phyloP scores from a whole-genome alignment of 495 filamentous ascomycete species.

The Penicilliopsis zonata region DNA sequence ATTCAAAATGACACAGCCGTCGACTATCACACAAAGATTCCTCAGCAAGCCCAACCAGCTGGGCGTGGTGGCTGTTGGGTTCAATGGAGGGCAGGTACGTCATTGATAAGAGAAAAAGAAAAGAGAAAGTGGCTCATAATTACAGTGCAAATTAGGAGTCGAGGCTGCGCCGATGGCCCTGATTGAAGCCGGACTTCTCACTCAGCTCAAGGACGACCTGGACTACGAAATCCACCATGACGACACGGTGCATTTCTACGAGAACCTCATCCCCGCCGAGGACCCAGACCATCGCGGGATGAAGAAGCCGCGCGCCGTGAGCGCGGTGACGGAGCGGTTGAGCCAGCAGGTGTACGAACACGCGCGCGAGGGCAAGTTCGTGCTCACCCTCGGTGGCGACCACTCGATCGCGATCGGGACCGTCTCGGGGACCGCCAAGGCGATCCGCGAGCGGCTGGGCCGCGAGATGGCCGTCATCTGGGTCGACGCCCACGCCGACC shows the following conservation, averaged over 20 bases:
- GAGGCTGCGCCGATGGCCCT: constrained; percentile 88
- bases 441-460: constrained; percentile 68
- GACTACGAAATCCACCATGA: constrained; percentile 82
- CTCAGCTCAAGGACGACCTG: constrained; percentile 71
- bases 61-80: constrained; percentile 89
- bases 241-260: constrained; percentile 71
- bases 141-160: constrained; percentile 78
- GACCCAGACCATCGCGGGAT: constrained; percentile 70
- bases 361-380: constrained; percentile 72
- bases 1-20: constrained; percentile 49
- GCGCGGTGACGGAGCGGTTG: constrained; percentile 70
- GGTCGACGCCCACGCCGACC: constrained; percentile 97
- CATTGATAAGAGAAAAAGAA: not conserved
- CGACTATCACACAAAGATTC: constrained; percentile 70
- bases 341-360: constrained; percentile 80
- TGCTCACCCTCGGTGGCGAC: constrained; percentile 89
- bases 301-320: constrained; percentile 86
- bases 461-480: constrained; percentile 88
- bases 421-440: constrained; percentile 72
- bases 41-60: constrained; percentile 66
- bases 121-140: constrained; percentile 1
- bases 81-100: constrained; percentile 89
- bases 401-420: constrained; percentile 95
- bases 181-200: constrained; percentile 78
- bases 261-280: constrained; percentile 54